Evolutionary conservation across 495 filamentous ascomycete genomes (phyloP), one percentile per base, ranked within the genome.

Genomic region (Pyrenula aspistea): DNA sequence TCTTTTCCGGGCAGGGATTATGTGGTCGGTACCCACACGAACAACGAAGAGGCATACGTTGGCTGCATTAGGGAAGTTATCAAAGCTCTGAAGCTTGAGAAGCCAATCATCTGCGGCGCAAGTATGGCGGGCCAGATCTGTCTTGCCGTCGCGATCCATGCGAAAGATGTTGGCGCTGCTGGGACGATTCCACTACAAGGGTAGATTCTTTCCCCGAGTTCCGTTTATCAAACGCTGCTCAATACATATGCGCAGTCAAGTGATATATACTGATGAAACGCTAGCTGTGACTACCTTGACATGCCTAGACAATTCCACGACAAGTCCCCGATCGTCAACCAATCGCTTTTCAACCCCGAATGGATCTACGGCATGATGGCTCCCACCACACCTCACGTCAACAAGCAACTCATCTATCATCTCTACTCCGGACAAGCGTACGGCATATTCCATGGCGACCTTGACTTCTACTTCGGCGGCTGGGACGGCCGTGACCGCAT

Each of bases 61-160:
- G 68, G 67, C 23, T 61, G 60, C 54, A 71, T 42, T 15, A 42
- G 31, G 15, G 31, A 42, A 42, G 31, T 42, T 42, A 42, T 42
- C 4, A 4, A 69, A 59, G 61, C 53, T 10, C 56, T 72, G 23
- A 57, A 60, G 25, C 56, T 74, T 47, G 63, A 67, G 15, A 67
- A 66, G 55, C 70, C 69, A 11, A 71, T 74, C 54, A 63, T 74
- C 24, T 72, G 66, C 58, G 72, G 72, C 24, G 69, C 71, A 10
- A 64, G 62, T 36, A 73, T 73, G 71, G 71, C 72, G 2, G 71
- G 69, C 10, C 72, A 74, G 57, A 64, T 69, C 2, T 74, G 70
- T 59, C 60, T 74, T 19, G 68, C 70, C 20, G 69, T 71, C 12
- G 72, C 72, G 20, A 63, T 65, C 31, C 57, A 64, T 31, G 56